phyloP scores from a whole-genome alignment of 495 filamentous ascomycete genomes.

The Penicillium soppii region DNA sequence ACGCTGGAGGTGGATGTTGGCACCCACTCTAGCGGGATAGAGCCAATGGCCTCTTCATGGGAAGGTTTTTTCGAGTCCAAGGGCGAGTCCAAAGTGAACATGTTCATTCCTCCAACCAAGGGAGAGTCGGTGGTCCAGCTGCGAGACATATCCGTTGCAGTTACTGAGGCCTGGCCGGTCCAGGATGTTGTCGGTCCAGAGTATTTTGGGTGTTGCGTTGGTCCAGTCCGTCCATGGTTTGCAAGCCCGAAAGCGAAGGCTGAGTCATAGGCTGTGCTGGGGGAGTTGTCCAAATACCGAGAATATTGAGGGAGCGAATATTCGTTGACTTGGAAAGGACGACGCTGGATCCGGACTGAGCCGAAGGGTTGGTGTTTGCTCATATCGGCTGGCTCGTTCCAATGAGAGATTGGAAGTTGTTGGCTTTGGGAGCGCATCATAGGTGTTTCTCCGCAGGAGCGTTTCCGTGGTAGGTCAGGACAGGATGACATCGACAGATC shows the following conservation, averaged over 20 bases:
- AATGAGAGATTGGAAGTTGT: constrained; percentile 40
- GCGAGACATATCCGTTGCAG: constrained; percentile 45
- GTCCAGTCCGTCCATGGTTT: constrained; percentile 29
- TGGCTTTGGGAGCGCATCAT: constrained; percentile 50
- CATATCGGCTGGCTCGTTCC: constrained; percentile 27
- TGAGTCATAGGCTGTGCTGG: constrained; percentile 24
- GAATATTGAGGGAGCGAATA: constrained; percentile 46
- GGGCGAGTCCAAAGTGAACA: constrained; percentile 44
- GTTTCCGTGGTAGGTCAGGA: constrained; percentile 25
- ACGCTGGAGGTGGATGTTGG: constrained; percentile 30
- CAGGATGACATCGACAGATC: constrained; percentile 36
- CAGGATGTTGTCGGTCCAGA: constrained; percentile 19
- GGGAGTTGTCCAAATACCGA: constrained; percentile 34
- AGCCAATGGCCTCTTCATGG: constrained; percentile 26
- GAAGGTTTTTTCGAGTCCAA: constrained; percentile 37
- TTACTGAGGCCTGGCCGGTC: constrained; percentile 20
- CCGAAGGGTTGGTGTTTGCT: constrained; percentile 38
- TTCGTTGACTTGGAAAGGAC: constrained; percentile 41
- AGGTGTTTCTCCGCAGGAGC: constrained; percentile 32
- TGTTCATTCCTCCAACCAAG: constrained; percentile 43
- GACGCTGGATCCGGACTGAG: constrained; percentile 25
- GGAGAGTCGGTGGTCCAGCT: constrained; percentile 45
- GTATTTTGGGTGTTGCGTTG: constrained; percentile 11
- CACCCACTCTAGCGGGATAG: constrained; percentile 37
- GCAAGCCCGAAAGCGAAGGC: constrained; percentile 32